Percentiles rank a stretch among this genome's conserved stretches.
Evolutionary conservation across 192 early-diverging fungal genomes (phyloP).

Genomic region (Rhizophagus clarus): DNA sequence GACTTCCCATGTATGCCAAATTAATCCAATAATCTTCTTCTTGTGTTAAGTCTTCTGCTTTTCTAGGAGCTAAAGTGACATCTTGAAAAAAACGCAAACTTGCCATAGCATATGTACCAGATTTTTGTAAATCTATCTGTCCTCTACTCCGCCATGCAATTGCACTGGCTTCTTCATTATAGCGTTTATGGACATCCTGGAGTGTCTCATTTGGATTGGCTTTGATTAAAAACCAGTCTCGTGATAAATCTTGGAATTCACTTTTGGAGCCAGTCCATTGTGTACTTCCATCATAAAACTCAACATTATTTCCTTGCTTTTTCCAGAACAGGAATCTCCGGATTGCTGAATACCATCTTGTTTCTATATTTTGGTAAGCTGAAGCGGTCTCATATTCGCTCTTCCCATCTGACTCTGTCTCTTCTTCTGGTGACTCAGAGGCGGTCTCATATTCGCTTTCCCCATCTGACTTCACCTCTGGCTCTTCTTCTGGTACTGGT

Average conservation of each 20-base stretch:
- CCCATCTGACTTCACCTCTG: no score
- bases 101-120: no score
- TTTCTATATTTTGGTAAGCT: background rate
- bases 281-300: slow-evolving; percentile 19
- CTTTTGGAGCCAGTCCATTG: no score
- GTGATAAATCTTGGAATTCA: no score
- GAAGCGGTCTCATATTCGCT: background rate
- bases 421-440: background rate
- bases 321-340: slow-evolving; percentile 2
- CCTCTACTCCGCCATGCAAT: background rate
- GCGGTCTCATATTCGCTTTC: background rate
- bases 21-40: slow-evolving; percentile 2
- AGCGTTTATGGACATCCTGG: no score
- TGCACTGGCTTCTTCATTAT: no score
- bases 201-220: no score
- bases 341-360: slow-evolving; percentile 10
- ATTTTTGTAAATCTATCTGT: slow-evolving; percentile 9
- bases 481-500: no score
- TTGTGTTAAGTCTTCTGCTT: background rate
- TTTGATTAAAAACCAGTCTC: no score
- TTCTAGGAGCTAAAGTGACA: background rate
- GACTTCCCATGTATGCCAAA: background rate
- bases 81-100: slow-evolving; percentile 12
- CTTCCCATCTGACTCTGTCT: no score
- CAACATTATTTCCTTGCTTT: background rate